Conservation (phyloP, 2,329 filamentous ascomycete species). For the Penicillium sp. region DNA sequence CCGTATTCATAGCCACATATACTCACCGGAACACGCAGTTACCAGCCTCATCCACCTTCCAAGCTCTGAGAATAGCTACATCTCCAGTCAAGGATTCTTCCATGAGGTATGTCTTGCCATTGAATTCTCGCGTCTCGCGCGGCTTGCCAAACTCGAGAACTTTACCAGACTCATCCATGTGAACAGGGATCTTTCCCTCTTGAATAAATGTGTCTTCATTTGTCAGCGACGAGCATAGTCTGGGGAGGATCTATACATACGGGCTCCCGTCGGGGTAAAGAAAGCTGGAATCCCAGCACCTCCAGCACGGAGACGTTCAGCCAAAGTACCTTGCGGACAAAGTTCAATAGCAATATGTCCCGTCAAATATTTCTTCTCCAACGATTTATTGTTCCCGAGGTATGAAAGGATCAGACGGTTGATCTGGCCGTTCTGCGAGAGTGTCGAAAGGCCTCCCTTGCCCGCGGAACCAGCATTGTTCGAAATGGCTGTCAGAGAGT, state of each 20-base stretch:
- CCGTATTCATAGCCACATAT: neutral
- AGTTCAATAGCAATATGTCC: conserved; percentile 75
- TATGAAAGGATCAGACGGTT: conserved; percentile 72
- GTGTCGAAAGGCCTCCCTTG: conserved; percentile 65
- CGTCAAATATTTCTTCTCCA: conserved; percentile 72
- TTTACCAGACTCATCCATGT: conserved; percentile 80
- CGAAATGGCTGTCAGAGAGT: conserved; percentile 69
- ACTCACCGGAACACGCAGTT: conserved; percentile 73
- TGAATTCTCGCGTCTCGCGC: conserved; percentile 71
- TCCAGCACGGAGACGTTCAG: conserved; percentile 62
- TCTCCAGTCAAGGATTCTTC: conserved; percentile 74
- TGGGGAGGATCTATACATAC: conserved; percentile 43
- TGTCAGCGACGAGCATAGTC: neutral
- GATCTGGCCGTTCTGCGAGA: conserved; percentile 69
- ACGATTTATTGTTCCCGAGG: conserved; percentile 72
- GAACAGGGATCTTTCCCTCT: conserved; percentile 59
- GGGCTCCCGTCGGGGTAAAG: conserved; percentile 72
- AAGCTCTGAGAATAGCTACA: conserved; percentile 73
- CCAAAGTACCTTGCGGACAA: conserved; percentile 65
- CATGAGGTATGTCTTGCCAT: conserved; percentile 72
- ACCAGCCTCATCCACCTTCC: conserved; percentile 72
- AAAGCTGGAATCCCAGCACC: conserved; percentile 79
- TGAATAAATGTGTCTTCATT: conserved; percentile 38
- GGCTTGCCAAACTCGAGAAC: conserved; percentile 67
- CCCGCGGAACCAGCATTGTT: conserved; percentile 76